Base-by-base conservation (phyloP, 2,329 filamentous ascomycete genomes). In the Ascochyta viciae-villosae region DNA sequence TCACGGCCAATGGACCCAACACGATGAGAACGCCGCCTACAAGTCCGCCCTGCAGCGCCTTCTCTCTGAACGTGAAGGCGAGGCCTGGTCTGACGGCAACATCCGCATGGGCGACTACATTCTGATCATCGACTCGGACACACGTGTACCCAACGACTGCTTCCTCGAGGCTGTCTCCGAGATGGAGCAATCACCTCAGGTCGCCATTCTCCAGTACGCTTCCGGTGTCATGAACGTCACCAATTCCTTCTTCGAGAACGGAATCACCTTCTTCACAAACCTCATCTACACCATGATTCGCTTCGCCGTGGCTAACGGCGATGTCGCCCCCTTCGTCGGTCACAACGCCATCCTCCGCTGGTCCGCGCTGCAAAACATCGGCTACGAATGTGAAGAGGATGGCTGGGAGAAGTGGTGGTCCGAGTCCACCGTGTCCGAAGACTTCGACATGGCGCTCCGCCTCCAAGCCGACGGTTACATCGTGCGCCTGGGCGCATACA, bases 71-170 rank as follows among this genome's bases (percentile, higher is more conserved):
- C 73, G 90, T 53, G 86, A 87, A 16, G 85, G 88, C 26, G 89
- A 89, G 26, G 90, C 66, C 8, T 75, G 89, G 89, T 91, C 91
- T 16, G 90, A 92, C 70, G 92, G 91, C 59, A 92, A 95, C 74
- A 89, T 96, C 64, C 90, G 91, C 47, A 81, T 96, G 22, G 92
- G 92, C 52, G 91, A 96, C 76, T 93, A 92, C 74, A 91, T 93
- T 57, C 79, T 90, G 29, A 78, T 93, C 57, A 89, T 74, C n/a
- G 72, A 75, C 38, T 70, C 68, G 3, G 68, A 71, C 29, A 68
- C 66, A 12, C 70, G 71, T 52, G 70, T 75, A 8, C 90, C 90
- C 1, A 78, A 82, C 35, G 90, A 93, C 74, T 94, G 90, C 68
- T 81, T 94, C 57, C 81, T 93, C 6, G 90, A 93, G 67, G 89